Percentiles rank a stretch among this genome's conserved stretches.
These are phyloP conservation scores for Nephelium lappaceum DNA, from an alignment of 345 rosid genomes.

Conservation along the genomic window DNA sequence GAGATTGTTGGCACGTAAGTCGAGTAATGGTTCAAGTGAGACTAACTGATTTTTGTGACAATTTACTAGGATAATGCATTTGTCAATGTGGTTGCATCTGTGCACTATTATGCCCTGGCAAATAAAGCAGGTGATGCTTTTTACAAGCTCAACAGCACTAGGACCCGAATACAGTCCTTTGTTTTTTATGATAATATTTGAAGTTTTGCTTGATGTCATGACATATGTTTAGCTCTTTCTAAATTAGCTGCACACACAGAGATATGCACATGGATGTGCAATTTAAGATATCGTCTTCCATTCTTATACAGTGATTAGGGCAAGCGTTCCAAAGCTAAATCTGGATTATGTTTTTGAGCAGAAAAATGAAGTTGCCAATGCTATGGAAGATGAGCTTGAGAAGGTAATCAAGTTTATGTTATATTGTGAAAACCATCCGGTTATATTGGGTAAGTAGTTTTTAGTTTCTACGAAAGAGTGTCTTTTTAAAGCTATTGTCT, in stretches of 20 bases:
- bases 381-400: slow-evolving; percentile 47
- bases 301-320: slow-evolving; percentile 38
- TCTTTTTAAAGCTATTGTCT: not conserved
- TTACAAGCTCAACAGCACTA: slow-evolving; percentile 32
- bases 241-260: not conserved
- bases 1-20: not conserved
- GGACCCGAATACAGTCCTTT: slow-evolving; percentile 28
- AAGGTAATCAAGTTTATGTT: slow-evolving; percentile 25
- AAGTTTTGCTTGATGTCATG: not conserved
- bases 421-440: not conserved
- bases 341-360: slow-evolving; percentile 45
- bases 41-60: not conserved
- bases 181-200: slow-evolving; percentile 26
- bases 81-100: slow-evolving; percentile 20
- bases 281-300: not conserved
- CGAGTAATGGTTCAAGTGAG: not conserved
- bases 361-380: slow-evolving; percentile 43
- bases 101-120: slow-evolving; percentile 29
- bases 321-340: slow-evolving; percentile 37
- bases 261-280: not conserved
- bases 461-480: not conserved
- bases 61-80: slow-evolving; percentile 31
- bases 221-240: not conserved
- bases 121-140: slow-evolving; percentile 32
- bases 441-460: not conserved